phyloP scores from a whole-genome alignment of 1,284 basidiomycete genomes.

The Pseudozyma tsukubaensis region DNA sequence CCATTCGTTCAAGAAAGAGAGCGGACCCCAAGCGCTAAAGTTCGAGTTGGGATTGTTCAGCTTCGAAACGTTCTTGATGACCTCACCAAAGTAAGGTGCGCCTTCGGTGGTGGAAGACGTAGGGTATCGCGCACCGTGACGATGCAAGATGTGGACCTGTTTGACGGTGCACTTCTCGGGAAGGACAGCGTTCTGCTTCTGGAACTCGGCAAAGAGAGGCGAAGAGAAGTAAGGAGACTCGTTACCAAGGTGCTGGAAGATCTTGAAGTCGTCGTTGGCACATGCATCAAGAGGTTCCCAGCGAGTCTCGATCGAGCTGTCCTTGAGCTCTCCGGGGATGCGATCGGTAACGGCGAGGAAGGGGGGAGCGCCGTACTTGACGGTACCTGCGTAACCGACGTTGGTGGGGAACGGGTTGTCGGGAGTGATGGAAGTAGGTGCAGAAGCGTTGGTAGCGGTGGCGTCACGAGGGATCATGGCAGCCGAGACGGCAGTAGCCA shows the following conservation, averaged over 20 bases:
- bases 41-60: conserved; percentile 36
- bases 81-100: conserved; percentile 44
- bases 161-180: conserved; percentile 44
- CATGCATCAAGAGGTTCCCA: conserved; percentile 34
- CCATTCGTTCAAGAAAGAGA: conserved; percentile 81
- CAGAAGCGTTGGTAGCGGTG: conserved; percentile 18
- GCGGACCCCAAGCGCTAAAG: conserved; percentile 72
- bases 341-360: conserved; percentile 58
- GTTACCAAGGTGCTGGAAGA: conserved; percentile 59
- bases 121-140: conserved; percentile 51
- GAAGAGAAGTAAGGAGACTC: conserved; percentile 54
- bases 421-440: conserved; percentile 31
- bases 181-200: conserved; percentile 31
- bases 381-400: conserved; percentile 56
- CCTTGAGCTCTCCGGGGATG: conserved; percentile 42
- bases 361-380: conserved; percentile 45
- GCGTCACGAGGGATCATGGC: conserved; percentile 20
- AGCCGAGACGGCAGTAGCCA: conserved; percentile 25
- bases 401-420: conserved; percentile 58
- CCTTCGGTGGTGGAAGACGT: conserved; percentile 51
- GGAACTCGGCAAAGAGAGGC: conserved; percentile 46
- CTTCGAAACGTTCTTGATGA: conserved; percentile 45
- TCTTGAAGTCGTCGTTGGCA: conserved; percentile 34
- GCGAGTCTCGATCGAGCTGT: conserved; percentile 48
- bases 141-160: conserved; percentile 55